A percentile compares a stretch with the other conserved stretches of the same genome.
phyloP scores from a whole-genome alignment of 1,139 yeast species.

The Geotrichum klebahnii region DNA sequence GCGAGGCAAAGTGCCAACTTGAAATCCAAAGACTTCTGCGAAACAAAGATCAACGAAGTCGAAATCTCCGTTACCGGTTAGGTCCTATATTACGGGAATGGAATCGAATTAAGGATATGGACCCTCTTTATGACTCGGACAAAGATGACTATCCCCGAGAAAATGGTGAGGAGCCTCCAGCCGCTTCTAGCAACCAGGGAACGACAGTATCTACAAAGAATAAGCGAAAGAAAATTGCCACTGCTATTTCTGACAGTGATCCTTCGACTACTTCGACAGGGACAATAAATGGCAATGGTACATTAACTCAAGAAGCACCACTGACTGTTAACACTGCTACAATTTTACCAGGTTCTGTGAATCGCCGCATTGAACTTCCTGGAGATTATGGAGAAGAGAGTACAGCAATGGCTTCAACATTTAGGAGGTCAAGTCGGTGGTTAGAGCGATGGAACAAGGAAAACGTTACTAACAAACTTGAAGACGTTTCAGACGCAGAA shows the following conservation, averaged over 20 bases:
- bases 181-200: no score
- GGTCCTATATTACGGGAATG: constrained; percentile 34
- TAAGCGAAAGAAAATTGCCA: no score
- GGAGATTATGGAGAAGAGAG: constrained; percentile 34
- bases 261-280: no score
- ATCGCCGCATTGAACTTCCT: background rate
- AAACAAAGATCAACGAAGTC: constrained; percentile 29
- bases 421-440: constrained; percentile 31
- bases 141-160: constrained; percentile 21
- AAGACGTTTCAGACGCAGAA: background rate
- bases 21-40: constrained; percentile 31
- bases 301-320: no score
- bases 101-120: constrained; percentile 32
- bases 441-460: constrained; percentile 29
- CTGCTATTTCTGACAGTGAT: no score
- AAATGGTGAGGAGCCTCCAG: background rate
- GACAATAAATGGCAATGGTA: no score
- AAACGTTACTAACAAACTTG: no score
- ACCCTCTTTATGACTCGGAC: constrained; percentile 38
- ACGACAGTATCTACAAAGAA: no score
- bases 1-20: constrained; percentile 14
- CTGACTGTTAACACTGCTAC: no score
- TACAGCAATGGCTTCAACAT: constrained; percentile 26
- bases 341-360: no score
- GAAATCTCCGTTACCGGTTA: constrained; percentile 26